Evolutionary conservation across 352 stramenopile genomes (phyloP), one percentile per base, ranked within the genome.

Genomic region (Phytophthora ohioensis): DNA sequence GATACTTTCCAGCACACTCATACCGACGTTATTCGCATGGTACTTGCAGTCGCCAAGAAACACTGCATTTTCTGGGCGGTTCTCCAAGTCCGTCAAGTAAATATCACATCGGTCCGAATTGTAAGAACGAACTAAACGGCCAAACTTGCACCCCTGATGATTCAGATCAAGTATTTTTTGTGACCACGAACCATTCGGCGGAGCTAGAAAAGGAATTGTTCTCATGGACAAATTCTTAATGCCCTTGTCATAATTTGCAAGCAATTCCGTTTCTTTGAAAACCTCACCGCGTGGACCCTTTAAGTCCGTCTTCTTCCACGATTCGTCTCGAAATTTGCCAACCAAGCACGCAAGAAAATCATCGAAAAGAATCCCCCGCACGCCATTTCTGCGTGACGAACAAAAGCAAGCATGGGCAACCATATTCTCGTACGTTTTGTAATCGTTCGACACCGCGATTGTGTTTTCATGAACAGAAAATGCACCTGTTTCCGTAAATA

Each of bases 391-490:
- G 68, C 68, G 52, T 4, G 69, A 80, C 1, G 64, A 63, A 61
- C 68, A 68, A 43, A 80, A 80, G 30, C 77, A 68, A 3, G 54
- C 54, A 60, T 80, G 73, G 55, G 64, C 68, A 1, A 75, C 53
- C 73, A 80, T 72, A 34, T 75, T 80, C 48, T 75, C 68, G 30
- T 60, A 80, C 9, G 13, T 34, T 7, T 58, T 64, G 34, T 36
- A 72, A 45, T 77, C 31, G 35, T 43, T 43, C 1, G 7, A 11
- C 12, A 11, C 2, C 15, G 57, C 49, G 3, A 54, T n/a, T 1
- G 11, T 15, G 32, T 61, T 61, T 55, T 39, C 49, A 43, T 21
- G 11, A 5, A 43, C 17, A 31, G 32, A 31, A n/a, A 15, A 42
- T 39, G 4, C 45, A n/a, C 15, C 3, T 52, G 15, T 34, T 52